Evolutionary conservation across 768 basidiomycete genomes (phyloP).

Genomic region (Russula sp.): DNA sequence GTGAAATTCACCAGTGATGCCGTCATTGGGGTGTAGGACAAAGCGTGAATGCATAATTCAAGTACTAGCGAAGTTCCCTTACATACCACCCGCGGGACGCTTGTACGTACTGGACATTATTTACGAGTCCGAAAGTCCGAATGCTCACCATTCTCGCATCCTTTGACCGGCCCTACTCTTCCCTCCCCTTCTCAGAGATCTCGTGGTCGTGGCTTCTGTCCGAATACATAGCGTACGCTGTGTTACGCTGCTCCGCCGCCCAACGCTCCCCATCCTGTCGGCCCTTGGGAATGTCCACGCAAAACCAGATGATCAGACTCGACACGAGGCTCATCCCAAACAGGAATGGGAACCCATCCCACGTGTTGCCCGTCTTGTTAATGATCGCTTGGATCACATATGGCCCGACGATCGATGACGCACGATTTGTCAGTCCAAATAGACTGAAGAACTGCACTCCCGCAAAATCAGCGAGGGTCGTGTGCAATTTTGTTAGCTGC

Average conservation of each 20-base stretch:
- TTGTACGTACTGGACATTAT: no score
- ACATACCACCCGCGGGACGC: no score
- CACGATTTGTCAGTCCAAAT: slow-evolving; percentile 33
- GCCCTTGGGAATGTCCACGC: slow-evolving; percentile 34
- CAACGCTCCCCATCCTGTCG: slow-evolving; percentile 35
- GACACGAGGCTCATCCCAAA: slow-evolving; percentile 63
- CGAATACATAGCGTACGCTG: background rate
- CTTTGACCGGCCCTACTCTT: no score
- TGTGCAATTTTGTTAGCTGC: no score
- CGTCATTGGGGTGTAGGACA: no score
- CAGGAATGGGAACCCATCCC: slow-evolving; percentile 80
- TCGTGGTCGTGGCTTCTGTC: background rate
- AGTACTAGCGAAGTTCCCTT: no score
- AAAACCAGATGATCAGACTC: slow-evolving; percentile 75
- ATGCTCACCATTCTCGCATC: no score
- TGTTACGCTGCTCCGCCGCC: slow-evolving; percentile 26
- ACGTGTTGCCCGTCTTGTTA: slow-evolving; percentile 60
- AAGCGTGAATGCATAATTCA: no score
- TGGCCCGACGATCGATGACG: slow-evolving; percentile 79
- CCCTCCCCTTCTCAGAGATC: no score
- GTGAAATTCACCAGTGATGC: no score
- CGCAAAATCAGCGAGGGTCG: no score
- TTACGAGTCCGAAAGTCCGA: no score
- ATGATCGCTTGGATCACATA: slow-evolving; percentile 84
- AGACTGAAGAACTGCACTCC: slow-evolving; percentile 69